Base-by-base conservation (phyloP, 805 yeast species). In the Saturnispora ahearnii region DNA sequence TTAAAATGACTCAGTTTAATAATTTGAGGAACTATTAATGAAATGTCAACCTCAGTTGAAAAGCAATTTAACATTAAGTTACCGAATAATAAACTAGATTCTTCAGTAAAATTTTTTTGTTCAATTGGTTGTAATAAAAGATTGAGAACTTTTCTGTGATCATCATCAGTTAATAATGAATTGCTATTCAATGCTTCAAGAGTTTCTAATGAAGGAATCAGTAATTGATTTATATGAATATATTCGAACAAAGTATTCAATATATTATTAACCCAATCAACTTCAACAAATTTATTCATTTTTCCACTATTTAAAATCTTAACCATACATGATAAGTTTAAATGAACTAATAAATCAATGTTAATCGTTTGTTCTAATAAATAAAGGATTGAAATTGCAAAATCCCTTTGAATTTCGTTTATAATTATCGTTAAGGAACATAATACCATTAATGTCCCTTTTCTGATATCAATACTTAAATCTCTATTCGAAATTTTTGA, bases 381-480 rank as follows among this genome's bases (percentile, higher is more conserved):
- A 5, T 47, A 15, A 15, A 62, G 41, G 11, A 57, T 50, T 7
- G 33, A 37, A 1, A 28, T 15, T 3, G 52, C 34, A 47, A 26
- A 47, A 7, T 22, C 34, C 9, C 9, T 21, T 5, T n/a, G 13
- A 10, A 40, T 38, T 26, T 15, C 21, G 3, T 12, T 15, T n/a
- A 10, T 37, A 12, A 29, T 30, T 7, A 45, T 11, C 12, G 34
- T 46, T 21, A 60, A 43, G 5, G 51, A 46, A 31, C 59, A 54
- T 6, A 65, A 48, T 30, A 60, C 53, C 7, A 31, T 44, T 22
- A 67, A 50, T 8, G 68, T 57, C 44, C 56, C 56, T 46, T 59
- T 60, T 28, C 71, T 59, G 5, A 67, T 62, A 41, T 67, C 71
- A 22, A 62, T 54, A 7, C 71, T 62, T 38, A 56, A 58, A 28